A percentile compares a stretch with the other conserved stretches of the same genome.
These are phyloP conservation scores for Cubamyces lactineus DNA, from an alignment of 768 basidiomycete species.

Conservation along the genomic window DNA sequence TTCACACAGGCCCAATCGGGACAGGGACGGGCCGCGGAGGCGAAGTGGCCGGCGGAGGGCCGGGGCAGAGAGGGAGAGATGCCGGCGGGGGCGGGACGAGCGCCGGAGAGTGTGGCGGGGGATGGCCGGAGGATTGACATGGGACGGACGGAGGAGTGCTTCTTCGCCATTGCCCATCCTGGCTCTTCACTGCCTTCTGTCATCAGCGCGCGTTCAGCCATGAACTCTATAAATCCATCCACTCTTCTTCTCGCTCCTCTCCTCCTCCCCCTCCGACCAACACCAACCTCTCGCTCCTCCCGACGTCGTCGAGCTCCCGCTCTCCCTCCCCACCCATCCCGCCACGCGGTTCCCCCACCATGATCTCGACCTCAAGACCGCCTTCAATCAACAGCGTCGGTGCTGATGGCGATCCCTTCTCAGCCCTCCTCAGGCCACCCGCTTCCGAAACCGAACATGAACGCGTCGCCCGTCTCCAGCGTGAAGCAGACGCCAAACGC, in stretches of 20 bases:
- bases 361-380: conserved; percentile 55
- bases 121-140: conserved; percentile 18
- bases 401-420: conserved; percentile 67
- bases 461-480: conserved; percentile 58
- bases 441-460: conserved; percentile 66
- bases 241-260: conserved; percentile 17
- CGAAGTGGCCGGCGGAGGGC: conserved; percentile 9
- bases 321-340: conserved; percentile 24
- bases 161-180: conserved; percentile 18
- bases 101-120: neutral
- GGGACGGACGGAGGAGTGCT: conserved; percentile 4
- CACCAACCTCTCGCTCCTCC: conserved; percentile 27
- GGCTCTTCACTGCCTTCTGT: conserved; percentile 23
- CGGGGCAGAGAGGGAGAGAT: neutral
- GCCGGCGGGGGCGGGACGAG: neutral
- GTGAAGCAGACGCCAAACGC: conserved; percentile 75
- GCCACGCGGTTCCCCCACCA: conserved; percentile 36
- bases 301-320: conserved; percentile 10
- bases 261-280: conserved; percentile 23
- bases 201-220: conserved; percentile 23
- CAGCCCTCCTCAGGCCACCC: conserved; percentile 67
- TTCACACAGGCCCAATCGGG: neutral
- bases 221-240: conserved; percentile 27
- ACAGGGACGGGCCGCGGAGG: conserved; percentile 11
- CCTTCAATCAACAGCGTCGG: conserved; percentile 63